Conservation (phyloP, 1,284 basidiomycete genomes). For the Ganoderma resinaceum region DNA sequence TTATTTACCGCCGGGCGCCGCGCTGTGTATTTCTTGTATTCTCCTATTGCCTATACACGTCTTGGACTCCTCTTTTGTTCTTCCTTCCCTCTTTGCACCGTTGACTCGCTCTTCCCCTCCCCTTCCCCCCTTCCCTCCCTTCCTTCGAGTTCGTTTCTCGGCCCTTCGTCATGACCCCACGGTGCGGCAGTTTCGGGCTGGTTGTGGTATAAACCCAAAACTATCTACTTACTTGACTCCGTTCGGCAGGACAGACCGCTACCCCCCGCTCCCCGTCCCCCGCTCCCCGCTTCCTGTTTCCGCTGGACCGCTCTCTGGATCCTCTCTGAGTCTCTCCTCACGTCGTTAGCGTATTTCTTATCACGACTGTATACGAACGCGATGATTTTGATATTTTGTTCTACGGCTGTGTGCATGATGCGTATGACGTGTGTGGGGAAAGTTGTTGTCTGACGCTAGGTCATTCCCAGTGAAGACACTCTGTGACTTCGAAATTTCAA, state of each 20-base stretch:
- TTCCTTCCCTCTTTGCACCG: no score
- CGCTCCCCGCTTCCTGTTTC: no score
- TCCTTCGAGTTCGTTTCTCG: neutral
- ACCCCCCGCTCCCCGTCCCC: no score
- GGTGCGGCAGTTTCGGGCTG: neutral
- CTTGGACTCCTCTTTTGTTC: neutral
- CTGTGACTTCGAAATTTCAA: no score
- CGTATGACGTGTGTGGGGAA: neutral
- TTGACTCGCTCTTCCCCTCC: neutral
- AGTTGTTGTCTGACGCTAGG: no score
- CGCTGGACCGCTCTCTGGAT: neutral
- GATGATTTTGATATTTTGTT: slow-evolving; percentile 18
- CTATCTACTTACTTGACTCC: neutral
- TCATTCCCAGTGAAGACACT: no score
- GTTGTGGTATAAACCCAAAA: slow-evolving; percentile 5
- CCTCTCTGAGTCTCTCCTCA: neutral
- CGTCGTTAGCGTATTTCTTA: slow-evolving; percentile 16
- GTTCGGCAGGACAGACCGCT: neutral
- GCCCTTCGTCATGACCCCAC: neutral
- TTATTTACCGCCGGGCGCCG: slow-evolving; percentile 20
- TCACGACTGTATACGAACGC: slow-evolving; percentile 28
- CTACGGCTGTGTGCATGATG: neutral
- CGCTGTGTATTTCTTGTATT: slow-evolving; percentile 9
- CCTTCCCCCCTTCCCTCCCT: neutral
- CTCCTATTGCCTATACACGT: neutral